Conservation (phyloP, 129 eudicot genomes). For the Artemisia tridentata region DNA sequence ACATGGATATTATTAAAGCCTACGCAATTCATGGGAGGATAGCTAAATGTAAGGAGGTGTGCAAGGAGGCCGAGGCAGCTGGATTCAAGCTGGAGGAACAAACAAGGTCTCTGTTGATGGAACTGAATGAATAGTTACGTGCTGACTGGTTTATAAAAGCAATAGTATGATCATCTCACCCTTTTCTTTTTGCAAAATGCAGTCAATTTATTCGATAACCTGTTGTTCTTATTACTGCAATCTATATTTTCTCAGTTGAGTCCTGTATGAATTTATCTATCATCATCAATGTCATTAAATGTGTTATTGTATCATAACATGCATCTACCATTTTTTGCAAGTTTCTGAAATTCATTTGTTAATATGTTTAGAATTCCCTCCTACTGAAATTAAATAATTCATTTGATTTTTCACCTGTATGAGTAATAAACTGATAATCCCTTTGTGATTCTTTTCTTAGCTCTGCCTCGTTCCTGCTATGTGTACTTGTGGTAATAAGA, state of each 20-base stretch:
- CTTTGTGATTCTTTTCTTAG: neutral
- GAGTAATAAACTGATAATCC: neutral
- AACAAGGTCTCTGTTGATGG: slow-evolving; percentile 41
- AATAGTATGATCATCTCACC: slow-evolving; percentile 19
- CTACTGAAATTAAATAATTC: too few species aligned
- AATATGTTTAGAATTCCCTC: too few species aligned
- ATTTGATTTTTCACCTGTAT: too few species aligned
- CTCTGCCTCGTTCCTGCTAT: neutral
- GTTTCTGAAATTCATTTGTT: too few species aligned
- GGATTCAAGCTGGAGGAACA: slow-evolving; percentile 62
- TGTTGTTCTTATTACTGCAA: neutral
- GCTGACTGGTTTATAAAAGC: neutral
- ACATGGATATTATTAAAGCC: slow-evolving; percentile 45
- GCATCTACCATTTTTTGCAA: neutral
- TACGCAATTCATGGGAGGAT: slow-evolving; percentile 63
- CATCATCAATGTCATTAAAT: slow-evolving; percentile 3
- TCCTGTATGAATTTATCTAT: neutral
- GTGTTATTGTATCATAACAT: slow-evolving; percentile 12
- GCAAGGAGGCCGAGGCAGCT: slow-evolving; percentile 73
- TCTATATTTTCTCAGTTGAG: neutral
- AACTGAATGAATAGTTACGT: slow-evolving; percentile 29
- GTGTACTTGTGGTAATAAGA: neutral
- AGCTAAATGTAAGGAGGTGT: slow-evolving; percentile 74
- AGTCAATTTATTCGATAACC: neutral
- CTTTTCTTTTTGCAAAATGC: slow-evolving; percentile 6